Conservation (phyloP, 768 basidiomycete genomes). For the Dacryopinax primogenitus region DNA sequence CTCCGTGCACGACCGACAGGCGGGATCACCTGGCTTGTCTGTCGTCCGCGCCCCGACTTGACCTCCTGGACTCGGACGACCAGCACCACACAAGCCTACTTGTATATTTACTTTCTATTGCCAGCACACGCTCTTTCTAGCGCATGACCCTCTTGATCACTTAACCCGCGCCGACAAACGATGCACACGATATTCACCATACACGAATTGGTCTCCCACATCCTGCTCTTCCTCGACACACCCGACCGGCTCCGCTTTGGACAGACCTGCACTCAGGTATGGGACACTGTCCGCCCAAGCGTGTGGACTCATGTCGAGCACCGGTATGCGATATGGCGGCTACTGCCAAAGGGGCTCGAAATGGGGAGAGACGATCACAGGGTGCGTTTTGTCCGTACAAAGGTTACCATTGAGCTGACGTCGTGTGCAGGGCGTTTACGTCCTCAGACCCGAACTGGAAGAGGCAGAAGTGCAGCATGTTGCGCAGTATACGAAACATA, state of each 20-base stretch:
- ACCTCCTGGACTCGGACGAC: too few species aligned
- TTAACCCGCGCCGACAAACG: too few species aligned
- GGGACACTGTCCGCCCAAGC: neutral
- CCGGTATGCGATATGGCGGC: constrained; percentile 2
- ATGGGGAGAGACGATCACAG: neutral
- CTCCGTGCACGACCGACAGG: too few species aligned
- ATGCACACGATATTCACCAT: neutral
- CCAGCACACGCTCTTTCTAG: too few species aligned
- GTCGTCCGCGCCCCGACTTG: too few species aligned
- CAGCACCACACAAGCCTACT: too few species aligned
- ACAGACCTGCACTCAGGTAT: neutral
- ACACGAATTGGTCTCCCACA: neutral
- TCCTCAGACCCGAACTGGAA: neutral
- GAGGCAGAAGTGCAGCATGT: neutral
- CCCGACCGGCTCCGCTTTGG: neutral
- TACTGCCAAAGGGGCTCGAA: neutral
- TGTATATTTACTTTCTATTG: too few species aligned
- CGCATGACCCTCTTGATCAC: too few species aligned
- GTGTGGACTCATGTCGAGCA: neutral
- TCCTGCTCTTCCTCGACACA: neutral
- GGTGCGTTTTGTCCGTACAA: neutral
- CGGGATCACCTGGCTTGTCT: too few species aligned
- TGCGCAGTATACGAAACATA: neutral
- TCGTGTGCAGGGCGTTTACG: neutral
- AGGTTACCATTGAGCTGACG: too few species aligned